These are phyloP conservation scores for Ceratocystis harringtonii DNA, from an alignment of 2,329 filamentous ascomycete genomes.

Conservation along the genomic window DNA sequence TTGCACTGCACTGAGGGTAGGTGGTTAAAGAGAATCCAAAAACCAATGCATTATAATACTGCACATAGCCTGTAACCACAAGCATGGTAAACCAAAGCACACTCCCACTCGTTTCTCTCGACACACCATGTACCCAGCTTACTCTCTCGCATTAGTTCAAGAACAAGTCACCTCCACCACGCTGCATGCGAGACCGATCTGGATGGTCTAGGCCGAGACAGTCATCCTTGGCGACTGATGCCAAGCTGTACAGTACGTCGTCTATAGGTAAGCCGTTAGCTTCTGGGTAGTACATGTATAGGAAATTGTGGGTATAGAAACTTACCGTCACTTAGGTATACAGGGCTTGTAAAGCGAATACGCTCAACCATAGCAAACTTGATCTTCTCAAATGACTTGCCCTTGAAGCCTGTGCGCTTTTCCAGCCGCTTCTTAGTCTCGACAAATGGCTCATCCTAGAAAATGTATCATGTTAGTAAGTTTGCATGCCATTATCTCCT, in stretches of 20 bases:
- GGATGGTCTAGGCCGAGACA: constrained; percentile 50
- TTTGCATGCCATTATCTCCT: background rate
- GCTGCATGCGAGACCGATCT: constrained; percentile 42
- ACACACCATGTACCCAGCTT: background rate
- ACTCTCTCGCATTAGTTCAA: constrained; percentile 23
- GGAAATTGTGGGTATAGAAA: constrained; percentile 19
- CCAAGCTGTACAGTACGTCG: constrained; percentile 41
- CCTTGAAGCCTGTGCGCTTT: constrained; percentile 84
- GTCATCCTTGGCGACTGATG: constrained; percentile 38
- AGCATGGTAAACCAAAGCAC: background rate
- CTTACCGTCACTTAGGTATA: constrained; percentile 79
- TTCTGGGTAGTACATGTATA: background rate
- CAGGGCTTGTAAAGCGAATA: constrained; percentile 58
- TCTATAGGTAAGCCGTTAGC: constrained; percentile 27
- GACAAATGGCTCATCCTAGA: constrained; percentile 65
- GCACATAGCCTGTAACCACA: background rate
- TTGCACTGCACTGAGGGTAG: background rate
- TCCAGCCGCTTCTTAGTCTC: constrained; percentile 92
- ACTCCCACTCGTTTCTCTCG: background rate
- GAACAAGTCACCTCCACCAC: constrained; percentile 50
- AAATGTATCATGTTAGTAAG: constrained; percentile 13
- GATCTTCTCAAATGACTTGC: constrained; percentile 97
- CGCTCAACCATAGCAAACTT: constrained; percentile 76
- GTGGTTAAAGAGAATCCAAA: background rate
- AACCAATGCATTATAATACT: background rate